phyloP scores from a whole-genome alignment of 2,329 filamentous ascomycete species.

The Sordariomycetes sp. region DNA sequence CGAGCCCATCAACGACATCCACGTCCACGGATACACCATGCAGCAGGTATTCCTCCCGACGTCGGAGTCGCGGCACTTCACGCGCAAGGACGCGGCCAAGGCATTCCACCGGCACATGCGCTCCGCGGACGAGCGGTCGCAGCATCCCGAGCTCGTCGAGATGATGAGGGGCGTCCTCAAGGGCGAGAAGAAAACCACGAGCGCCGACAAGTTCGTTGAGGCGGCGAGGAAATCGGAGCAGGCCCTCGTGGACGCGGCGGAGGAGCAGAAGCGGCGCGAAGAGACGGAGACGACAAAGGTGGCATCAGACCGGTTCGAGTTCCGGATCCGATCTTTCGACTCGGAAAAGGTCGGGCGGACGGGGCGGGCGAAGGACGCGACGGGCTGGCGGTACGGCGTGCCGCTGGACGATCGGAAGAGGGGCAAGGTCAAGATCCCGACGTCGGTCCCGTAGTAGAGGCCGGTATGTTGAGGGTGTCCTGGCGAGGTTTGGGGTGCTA shows the following conservation, averaged over 20 bases:
- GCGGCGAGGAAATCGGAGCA: conserved; percentile 29
- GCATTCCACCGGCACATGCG: conserved; percentile 49
- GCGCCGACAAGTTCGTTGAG: conserved; percentile 24
- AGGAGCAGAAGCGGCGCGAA: conserved; percentile 17
- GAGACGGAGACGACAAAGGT: conserved; percentile 28
- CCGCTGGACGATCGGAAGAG: conserved; percentile 49
- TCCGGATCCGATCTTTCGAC: conserved; percentile 46
- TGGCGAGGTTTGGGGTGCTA: not conserved
- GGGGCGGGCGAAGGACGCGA: conserved; percentile 35
- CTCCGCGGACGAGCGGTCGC: conserved; percentile 46
- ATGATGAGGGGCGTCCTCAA: conserved; percentile 34
- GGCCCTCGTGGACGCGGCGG: conserved; percentile 18
- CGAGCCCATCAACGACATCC: conserved; percentile 51
- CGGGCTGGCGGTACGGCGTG: conserved; percentile 51
- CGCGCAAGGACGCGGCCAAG: conserved; percentile 50
- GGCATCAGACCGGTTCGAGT: conserved; percentile 42
- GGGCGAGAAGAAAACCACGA: conserved; percentile 21
- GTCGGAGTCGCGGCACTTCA: conserved; percentile 49
- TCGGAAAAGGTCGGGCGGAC: conserved; percentile 40
- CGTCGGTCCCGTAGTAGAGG: conserved; percentile 32
- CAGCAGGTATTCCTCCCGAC: conserved; percentile 54
- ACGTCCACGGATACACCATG: conserved; percentile 46
- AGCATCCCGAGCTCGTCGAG: conserved; percentile 46
- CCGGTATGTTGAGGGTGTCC: not conserved
- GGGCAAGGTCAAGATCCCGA: conserved; percentile 56